Base-by-base conservation (phyloP, 1,139 yeast genomes). In the Scheffersomyces segobiensis region DNA sequence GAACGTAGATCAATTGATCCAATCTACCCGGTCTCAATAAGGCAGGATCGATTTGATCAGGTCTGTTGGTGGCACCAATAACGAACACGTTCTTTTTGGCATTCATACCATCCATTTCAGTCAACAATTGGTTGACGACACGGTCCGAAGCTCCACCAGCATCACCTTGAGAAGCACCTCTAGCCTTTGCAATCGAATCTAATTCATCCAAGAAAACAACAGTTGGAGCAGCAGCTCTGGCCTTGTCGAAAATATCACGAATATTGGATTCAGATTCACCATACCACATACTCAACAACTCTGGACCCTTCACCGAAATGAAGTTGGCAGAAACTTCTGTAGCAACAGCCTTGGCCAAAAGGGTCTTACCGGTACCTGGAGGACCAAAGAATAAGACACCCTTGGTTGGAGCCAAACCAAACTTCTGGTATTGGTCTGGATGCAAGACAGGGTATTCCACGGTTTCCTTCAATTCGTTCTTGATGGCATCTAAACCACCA, bases 101-200 rank as follows among this genome's bases (percentile, higher is more conserved):
- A 73, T 95, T 95, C 98, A 96, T 93, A 86, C 99, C 99, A 77
- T 95, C 99, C 99, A 95, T 95, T 81, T 95, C 99, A 12, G 99
- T 96, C 75, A 95, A 87, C 72, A 95, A 87, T 81, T 95, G 99
- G 80, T 95, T 95, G 60, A 96, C 99, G 65, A 95, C 99, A 78
- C 99, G 89, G 79, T 95, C 99, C 53, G 96, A 88, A 18, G 98
- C 99, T 65, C 99, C 99, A 70, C 98, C 98, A 49, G 98, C 97
- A 75, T 95, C 98, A 66, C 98, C 97, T 54, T 75, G 68, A 55
- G 93, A 87, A 52, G 92, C 97, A 75, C 98, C 98, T 85, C 99
- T 90, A 39, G 98, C 91, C 80, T 93, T 93, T 59, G 98, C 98
- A 79, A 95, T 93, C 52, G 98, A 93, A 78, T 95, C 99, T 76